Percentiles rank a stretch among this genome's conserved stretches.
Evolutionary conservation across 2,329 filamentous ascomycete genomes (phyloP).

Genomic region (Sclerotinia subarctica): DNA sequence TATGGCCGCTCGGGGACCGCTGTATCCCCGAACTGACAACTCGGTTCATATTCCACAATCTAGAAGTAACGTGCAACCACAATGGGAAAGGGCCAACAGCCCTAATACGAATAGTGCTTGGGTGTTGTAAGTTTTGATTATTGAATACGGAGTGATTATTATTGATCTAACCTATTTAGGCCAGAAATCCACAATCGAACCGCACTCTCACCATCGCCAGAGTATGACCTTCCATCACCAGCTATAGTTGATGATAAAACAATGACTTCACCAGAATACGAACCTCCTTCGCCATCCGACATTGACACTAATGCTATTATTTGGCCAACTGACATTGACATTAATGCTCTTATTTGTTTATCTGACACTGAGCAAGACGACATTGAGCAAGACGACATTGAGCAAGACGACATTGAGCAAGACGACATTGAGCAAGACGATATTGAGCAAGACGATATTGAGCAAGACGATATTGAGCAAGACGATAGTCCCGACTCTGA

Average conservation of each 20-base stretch:
- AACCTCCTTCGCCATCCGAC: slow-evolving; percentile 20
- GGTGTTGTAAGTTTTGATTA: not conserved
- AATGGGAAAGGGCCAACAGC: not conserved
- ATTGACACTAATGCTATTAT: not conserved
- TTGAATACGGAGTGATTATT: not conserved
- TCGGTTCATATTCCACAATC: not conserved
- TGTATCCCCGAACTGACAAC: not conserved
- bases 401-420: too few species aligned
- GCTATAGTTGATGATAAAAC: not conserved
- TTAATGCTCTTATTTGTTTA: too few species aligned
- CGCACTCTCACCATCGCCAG: slow-evolving; percentile 10
- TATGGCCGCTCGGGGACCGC: not conserved
- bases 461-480: too few species aligned
- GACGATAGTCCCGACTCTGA: slow-evolving; percentile 24
- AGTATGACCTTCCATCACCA: slow-evolving; percentile 22
- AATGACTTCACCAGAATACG: slow-evolving; percentile 19
- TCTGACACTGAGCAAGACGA: slow-evolving; percentile 3
- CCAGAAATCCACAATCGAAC: not conserved
- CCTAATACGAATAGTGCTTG: not conserved
- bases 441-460: too few species aligned
- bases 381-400: too few species aligned
- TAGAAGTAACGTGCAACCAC: not conserved
- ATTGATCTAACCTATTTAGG: not conserved
- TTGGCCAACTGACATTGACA: too few species aligned
- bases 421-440: too few species aligned